Evolutionary conservation across 2,329 filamentous ascomycete species (phyloP).

Genomic region (Claviceps spartinae): DNA sequence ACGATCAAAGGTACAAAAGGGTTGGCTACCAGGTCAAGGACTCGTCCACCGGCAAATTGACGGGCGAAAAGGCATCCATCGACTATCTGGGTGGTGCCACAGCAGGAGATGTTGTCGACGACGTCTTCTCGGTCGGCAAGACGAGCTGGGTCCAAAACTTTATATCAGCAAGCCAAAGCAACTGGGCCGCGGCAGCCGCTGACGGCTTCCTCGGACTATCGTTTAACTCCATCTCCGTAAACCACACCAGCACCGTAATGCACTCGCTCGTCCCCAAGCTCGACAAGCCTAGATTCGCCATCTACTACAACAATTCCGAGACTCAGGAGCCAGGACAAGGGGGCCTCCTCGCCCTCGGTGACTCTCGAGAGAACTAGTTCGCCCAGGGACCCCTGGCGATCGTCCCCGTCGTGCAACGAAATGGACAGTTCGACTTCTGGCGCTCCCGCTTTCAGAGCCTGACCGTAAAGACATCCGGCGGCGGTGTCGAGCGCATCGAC

Average conservation of each 20-base stretch:
- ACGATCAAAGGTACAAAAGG: conserved; percentile 11
- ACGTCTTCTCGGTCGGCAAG: conserved; percentile 12
- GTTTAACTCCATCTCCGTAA: conserved; percentile 19
- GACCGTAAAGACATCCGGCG: conserved; percentile 2
- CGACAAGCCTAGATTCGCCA: conserved; percentile 18
- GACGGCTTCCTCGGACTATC: conserved; percentile 23
- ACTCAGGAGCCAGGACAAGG: conserved; percentile 5
- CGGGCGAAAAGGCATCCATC: conserved; percentile 12
- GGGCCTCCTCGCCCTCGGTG: conserved; percentile 20
- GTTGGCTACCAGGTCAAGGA: conserved; percentile 14
- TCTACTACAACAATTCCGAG: conserved; percentile 16
- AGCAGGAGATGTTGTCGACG: conserved; percentile 14
- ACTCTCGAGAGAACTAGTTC: conserved; percentile 18
- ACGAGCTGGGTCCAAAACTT: conserved; percentile 16
- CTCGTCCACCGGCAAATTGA: conserved; percentile 14
- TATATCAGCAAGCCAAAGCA: conserved; percentile 16
- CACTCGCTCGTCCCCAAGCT: conserved; percentile 19
- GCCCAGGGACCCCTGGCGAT: conserved; percentile 11
- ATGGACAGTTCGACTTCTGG: conserved; percentile 19
- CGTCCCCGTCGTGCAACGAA: conserved; percentile 7
- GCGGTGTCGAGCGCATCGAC: background rate
- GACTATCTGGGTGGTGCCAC: conserved; percentile 18
- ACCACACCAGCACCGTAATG: conserved; percentile 16
- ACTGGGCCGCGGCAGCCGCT: conserved; percentile 16
- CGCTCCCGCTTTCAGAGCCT: conserved; percentile 8